Evolutionary conservation across 139 green algal species (phyloP).

Genomic region (Chlamydomonas applanata): DNA sequence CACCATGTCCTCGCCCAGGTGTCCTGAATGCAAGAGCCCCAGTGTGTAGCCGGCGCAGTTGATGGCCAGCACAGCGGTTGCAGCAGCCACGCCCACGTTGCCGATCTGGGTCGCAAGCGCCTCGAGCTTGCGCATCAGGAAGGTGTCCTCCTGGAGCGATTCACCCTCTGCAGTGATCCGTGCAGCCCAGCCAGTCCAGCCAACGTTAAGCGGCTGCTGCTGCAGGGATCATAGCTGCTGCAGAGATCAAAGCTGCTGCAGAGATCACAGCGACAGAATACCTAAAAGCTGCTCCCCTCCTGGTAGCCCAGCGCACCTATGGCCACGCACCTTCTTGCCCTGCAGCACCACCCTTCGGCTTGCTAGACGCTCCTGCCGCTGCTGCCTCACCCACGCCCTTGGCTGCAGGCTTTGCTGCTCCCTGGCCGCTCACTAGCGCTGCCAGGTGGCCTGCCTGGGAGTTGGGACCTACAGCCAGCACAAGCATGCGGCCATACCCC

Average conservation of each 20-base stretch:
- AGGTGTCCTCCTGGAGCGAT: constrained; percentile 57
- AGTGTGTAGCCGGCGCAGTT: constrained; percentile 38
- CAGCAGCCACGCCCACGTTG: constrained; percentile 63
- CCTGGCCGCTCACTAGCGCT: neutral
- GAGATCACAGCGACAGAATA: too few relatives aligned
- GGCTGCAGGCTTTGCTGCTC: neutral
- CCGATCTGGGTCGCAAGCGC: constrained; percentile 68
- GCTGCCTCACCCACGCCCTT: neutral
- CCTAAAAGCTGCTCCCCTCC: too few relatives aligned
- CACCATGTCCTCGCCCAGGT: neutral
- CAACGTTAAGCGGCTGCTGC: too few relatives aligned
- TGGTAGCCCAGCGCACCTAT: too few relatives aligned
- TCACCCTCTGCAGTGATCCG: neutral
- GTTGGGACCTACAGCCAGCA: constrained; percentile 75
- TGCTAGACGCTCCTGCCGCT: constrained; percentile 14
- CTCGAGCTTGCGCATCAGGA: constrained; percentile 76
- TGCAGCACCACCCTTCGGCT: neutral
- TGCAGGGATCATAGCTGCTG: too few relatives aligned
- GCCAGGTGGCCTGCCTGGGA: constrained; percentile 60
- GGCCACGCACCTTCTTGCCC: too few relatives aligned
- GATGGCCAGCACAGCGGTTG: constrained; percentile 43
- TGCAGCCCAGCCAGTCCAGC: neutral
- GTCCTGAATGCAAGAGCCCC: constrained; percentile 9
- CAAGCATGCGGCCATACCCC: constrained; percentile 73
- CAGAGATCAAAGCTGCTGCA: too few relatives aligned